phyloP scores from a whole-genome alignment of 106 monocot genomes.

The Allium fistulosum region DNA sequence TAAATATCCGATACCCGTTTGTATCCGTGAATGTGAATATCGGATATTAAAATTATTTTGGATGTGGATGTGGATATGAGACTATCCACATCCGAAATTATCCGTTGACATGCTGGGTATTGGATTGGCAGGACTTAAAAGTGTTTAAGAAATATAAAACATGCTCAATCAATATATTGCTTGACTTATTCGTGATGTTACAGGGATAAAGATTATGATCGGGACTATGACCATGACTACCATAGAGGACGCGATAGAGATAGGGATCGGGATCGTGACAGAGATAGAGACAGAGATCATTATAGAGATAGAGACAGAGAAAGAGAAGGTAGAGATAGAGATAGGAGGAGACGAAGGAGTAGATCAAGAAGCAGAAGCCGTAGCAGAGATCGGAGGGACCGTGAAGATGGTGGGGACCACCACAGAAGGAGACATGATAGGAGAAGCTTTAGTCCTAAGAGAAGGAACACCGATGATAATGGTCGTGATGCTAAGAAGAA shows the following conservation, averaged over 20 bases:
- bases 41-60: neutral
- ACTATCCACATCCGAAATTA: neutral
- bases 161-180: neutral
- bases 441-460: slow-evolving; percentile 36
- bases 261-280: slow-evolving; percentile 27
- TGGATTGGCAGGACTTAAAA: neutral
- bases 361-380: slow-evolving; percentile 75
- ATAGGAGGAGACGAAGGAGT: slow-evolving; percentile 51
- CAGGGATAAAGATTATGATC: slow-evolving; percentile 35
- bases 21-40: neutral
- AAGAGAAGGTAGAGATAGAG: slow-evolving; percentile 73
- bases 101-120: neutral
- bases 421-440: slow-evolving; percentile 56
- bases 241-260: slow-evolving; percentile 59
- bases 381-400: slow-evolving; percentile 63
- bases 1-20: too few species aligned
- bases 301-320: neutral
- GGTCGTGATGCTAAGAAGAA: slow-evolving; percentile 40
- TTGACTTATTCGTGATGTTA: too few species aligned
- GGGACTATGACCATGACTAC: slow-evolving; percentile 34
- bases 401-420: slow-evolving; percentile 68
- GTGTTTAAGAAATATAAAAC: neutral
- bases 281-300: slow-evolving; percentile 63
- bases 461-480: slow-evolving; percentile 19
- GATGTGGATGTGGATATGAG: neutral